Base-by-base conservation (phyloP, 176 grass and related monocot genomes). In the Lolium rigidum region DNA sequence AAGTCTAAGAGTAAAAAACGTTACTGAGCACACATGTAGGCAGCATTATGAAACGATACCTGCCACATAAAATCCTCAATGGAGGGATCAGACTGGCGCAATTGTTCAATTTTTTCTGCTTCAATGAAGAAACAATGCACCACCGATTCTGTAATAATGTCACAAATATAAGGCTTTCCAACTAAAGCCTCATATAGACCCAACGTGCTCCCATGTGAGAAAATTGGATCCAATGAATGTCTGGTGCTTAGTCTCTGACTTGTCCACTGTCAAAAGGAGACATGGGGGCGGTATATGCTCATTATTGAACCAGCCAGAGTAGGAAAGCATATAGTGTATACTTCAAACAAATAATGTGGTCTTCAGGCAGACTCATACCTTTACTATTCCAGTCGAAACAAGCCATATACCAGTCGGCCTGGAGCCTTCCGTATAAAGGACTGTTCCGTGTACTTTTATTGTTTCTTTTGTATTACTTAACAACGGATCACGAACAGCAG, bases 41-140 rank as follows among this genome's bases (percentile, higher is more conserved):
- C 3, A 60, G 73, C 3, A 58, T 78, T 62, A 79, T 9, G 1
- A 77, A 16, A 70, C 31, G 18, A 28, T 92, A 98, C 96, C 96
- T 95, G 93, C 96, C 96, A 98, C 83, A 98, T 82, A 81, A 98
- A 98, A 66, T 82, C 82, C 74, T 98, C 96, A 81, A 98, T 67
- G 11, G 80, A 87, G 41, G 93, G 65, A 69, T 89, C 91, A 54
- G 93, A 95, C 37, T 80, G 81, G 70, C 76, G 70, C 64, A 98
- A 59, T 80, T 85, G 86, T 47, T 88, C 86, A 66, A 95, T 95
- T 75, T 98, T 98, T 74, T 98, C 93, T 78, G 93, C 75, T 82
- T 94, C 90, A 9, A 98, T 85, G 60, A 98, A 98, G 93, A 98
- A 98, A 84, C 93, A 95, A n/a, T 95, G 88, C 66, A 91, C 91